Evolutionary conservation across 1,139 yeast species (phyloP).

Genomic region (Taphrina sp.): DNA sequence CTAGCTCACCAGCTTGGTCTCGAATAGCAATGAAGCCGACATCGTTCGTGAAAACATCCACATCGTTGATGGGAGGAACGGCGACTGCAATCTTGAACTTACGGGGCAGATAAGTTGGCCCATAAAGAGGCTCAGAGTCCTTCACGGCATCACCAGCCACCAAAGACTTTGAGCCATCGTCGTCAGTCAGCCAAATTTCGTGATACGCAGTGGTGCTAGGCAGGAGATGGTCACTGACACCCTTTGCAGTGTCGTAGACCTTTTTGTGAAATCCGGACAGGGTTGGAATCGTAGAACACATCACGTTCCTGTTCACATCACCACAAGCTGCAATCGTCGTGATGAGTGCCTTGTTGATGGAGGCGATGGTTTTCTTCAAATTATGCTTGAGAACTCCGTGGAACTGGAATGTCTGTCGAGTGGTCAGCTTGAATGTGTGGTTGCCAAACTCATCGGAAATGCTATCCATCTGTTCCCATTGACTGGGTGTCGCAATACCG

Average conservation of each 20-base stretch:
- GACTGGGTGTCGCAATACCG: slow-evolving; percentile 81
- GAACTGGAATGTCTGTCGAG: slow-evolving; percentile 95
- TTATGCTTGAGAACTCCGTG: slow-evolving; percentile 93
- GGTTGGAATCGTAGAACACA: slow-evolving; percentile 82
- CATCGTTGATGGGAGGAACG: slow-evolving; percentile 95
- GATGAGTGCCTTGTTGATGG: slow-evolving; percentile 83
- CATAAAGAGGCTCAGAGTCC: slow-evolving; percentile 83
- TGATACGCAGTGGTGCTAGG: slow-evolving; percentile 95
- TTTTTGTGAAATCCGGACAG: slow-evolving; percentile 80
- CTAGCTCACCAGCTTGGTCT: slow-evolving; percentile 55
- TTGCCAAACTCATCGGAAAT: slow-evolving; percentile 83
- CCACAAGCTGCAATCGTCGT: slow-evolving; percentile 98
- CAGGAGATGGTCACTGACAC: slow-evolving; percentile 74
- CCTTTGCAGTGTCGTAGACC: slow-evolving; percentile 60
- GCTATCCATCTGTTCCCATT: slow-evolving; percentile 83
- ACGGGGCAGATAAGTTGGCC: slow-evolving; percentile 86
- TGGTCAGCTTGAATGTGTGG: slow-evolving; percentile 89
- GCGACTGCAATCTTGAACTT: slow-evolving; percentile 93
- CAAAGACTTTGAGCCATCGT: slow-evolving; percentile 75
- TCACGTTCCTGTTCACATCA: slow-evolving; percentile 95
- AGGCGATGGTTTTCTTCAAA: slow-evolving; percentile 86
- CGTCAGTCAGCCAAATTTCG: slow-evolving; percentile 92
- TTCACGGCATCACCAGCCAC: slow-evolving; percentile 60
- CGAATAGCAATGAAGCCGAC: slow-evolving; percentile 89
- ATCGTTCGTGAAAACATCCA: slow-evolving; percentile 94